Conservation (phyloP, 2,329 filamentous ascomycete species). For the Talaromyces sp. region DNA sequence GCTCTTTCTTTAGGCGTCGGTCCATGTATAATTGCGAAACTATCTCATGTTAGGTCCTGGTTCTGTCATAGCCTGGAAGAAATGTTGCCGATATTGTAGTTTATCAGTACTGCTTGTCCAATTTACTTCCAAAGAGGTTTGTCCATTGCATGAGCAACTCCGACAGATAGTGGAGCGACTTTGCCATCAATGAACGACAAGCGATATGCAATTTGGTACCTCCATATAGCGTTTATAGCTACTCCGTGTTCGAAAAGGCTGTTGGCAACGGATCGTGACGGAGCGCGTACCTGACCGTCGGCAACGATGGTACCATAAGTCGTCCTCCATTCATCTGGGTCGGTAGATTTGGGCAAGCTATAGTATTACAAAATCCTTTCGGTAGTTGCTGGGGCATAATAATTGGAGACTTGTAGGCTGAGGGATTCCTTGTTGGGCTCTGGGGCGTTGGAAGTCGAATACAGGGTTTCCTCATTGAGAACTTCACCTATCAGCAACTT, state of each 20-base stretch:
- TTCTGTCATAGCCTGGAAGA: not conserved
- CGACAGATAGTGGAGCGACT: not conserved
- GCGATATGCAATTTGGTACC: not conserved
- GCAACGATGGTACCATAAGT: not conserved
- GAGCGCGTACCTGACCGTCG: not conserved
- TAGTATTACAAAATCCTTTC: not conserved
- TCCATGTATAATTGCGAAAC: not conserved
- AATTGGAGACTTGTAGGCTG: not conserved
- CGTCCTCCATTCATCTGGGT: not conserved
- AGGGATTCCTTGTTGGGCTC: not conserved
- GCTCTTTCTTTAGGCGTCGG: not conserved
- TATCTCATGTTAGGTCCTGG: not conserved
- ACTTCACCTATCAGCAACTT: not conserved
- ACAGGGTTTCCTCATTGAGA: not conserved
- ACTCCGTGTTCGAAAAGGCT: not conserved
- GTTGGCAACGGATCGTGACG: not conserved
- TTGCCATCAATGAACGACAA: not conserved
- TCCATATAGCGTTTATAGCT: not conserved
- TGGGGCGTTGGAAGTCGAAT: not conserved
- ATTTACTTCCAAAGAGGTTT: not conserved
- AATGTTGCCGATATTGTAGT: not conserved
- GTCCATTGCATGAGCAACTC: not conserved
- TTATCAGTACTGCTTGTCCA: not conserved
- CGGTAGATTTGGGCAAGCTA: not conserved
- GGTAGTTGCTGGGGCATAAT: not conserved